Evolutionary conservation across 2,329 filamentous ascomycete genomes (phyloP).

Genomic region (Fusarium citri): DNA sequence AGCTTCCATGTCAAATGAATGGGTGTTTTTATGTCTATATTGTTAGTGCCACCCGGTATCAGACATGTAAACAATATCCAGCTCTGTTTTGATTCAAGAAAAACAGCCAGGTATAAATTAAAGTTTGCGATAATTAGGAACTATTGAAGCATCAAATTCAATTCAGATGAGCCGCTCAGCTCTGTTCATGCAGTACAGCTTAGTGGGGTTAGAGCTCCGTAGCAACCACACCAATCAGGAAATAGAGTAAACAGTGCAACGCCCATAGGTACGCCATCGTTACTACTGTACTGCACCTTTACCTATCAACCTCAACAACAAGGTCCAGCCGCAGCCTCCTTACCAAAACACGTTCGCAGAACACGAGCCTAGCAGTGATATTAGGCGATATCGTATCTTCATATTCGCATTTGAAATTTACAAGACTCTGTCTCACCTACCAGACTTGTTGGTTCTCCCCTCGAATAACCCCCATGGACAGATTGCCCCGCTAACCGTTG

Average conservation of each 20-base stretch:
- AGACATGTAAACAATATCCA: background rate
- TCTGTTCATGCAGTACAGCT: background rate
- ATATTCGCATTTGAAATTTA: constrained; percentile 7
- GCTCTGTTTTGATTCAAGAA: background rate
- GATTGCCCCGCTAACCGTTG: constrained; percentile 58
- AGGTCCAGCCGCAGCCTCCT: constrained; percentile 4
- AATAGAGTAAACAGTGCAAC: constrained; percentile 48
- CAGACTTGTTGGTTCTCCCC: constrained; percentile 29
- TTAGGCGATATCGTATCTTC: constrained; percentile 17
- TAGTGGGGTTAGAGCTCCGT: constrained; percentile 45
- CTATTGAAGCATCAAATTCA: constrained; percentile 13
- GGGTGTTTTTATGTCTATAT: background rate
- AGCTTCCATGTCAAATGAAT: background rate
- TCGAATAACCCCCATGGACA: constrained; percentile 15
- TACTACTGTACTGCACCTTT: constrained; percentile 22
- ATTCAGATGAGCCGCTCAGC: background rate
- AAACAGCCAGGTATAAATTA: background rate
- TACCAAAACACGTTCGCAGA: constrained; percentile 18
- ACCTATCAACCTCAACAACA: constrained; percentile 36
- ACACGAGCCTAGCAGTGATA: constrained; percentile 19
- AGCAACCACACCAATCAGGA: constrained; percentile 50
- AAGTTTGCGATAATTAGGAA: background rate
- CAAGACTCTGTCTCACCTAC: constrained; percentile 30
- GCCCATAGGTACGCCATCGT: constrained; percentile 33
- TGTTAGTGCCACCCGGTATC: background rate